Evolutionary conservation across 2,329 filamentous ascomycete species (phyloP), one percentile per base, ranked within the genome.

Genomic region (Pseudogymnoascus sp.): DNA sequence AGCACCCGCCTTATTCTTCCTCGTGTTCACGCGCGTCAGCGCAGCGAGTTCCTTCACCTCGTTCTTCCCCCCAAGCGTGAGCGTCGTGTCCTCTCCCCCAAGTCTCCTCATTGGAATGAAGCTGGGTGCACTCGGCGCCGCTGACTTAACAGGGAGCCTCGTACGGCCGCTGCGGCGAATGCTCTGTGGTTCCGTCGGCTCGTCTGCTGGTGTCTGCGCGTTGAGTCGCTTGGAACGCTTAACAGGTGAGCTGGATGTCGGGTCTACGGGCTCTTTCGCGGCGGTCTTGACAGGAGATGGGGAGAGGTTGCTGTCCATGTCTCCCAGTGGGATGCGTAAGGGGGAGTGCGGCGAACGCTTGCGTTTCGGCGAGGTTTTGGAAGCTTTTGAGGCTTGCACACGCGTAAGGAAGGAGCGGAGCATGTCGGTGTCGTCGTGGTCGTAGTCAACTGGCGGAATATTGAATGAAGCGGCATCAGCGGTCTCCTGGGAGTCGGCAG

Each of bases 1-100:
- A 1, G 77, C 71, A 15, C 66, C 70, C 3, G 67, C 73, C 68
- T 78, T 78, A 63, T 80, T 80, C 64, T 76, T 77, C 28, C 75
- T 70, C 1, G 77, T 80, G 63, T 80, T 80, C 58, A 72, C 69
- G 3, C 73, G 67, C 1, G 77, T 79, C 41, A 77, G 62, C 1
- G 73, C 69, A 0, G 75, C 75, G 7, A 78, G 65, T n/a, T 33
- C 36, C 18, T 58, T 58, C 2, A 20, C 57, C n/a, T 58, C 57
- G 9, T 58, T 39, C 36, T 36, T 58, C 20, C 57, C 57, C 4
- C 33, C 33, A 8, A 71, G 60, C 7, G 67, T 69, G 15, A 71
- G 62, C 1, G 67, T 68, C 6, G 59, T 68, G 37, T 71, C 69
- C 50, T 71, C 70, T 59, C 70, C 67, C 7, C 68, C 68, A 0